These are phyloP conservation scores for Rhizophagus clarus DNA, from an alignment of 192 early-diverging fungal species.

Conservation along the genomic window DNA sequence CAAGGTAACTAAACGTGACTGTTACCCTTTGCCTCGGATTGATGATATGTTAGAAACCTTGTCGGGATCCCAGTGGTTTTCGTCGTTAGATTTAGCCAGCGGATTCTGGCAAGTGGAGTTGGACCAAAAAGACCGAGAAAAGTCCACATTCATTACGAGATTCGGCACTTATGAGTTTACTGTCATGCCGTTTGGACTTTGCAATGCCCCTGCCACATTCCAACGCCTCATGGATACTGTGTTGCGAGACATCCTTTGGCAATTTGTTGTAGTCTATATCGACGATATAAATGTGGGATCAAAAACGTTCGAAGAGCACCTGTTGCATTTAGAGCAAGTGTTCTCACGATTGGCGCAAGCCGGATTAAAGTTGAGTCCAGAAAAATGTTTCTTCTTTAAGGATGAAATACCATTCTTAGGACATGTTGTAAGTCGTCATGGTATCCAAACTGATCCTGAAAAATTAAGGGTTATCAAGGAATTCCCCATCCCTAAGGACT, in stretches of 20 bases:
- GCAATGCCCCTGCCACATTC: conserved; percentile 33
- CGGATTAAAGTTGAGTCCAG: neutral
- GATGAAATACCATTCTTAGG: neutral
- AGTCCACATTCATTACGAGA: conserved; percentile 34
- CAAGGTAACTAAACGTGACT: conserved; percentile 38
- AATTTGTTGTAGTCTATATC: conserved; percentile 31
- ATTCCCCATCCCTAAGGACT: neutral
- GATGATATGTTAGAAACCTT: conserved; percentile 37
- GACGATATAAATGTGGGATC: conserved; percentile 46
- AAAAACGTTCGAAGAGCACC: conserved; percentile 26
- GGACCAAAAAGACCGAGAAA: neutral
- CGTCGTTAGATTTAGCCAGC: conserved; percentile 25
- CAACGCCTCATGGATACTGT: conserved; percentile 16
- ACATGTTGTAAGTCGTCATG: neutral
- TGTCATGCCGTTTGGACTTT: conserved; percentile 37
- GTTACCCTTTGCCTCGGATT: conserved; percentile 46
- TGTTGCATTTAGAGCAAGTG: neutral
- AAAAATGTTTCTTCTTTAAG: neutral
- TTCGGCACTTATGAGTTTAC: conserved; percentile 27
- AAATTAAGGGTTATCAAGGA: neutral
- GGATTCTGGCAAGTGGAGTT: conserved; percentile 35
- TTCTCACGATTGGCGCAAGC: neutral
- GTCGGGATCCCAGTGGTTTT: neutral
- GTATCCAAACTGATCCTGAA: neutral
- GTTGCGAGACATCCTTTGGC: neutral